Base-by-base conservation (phyloP, 2,329 filamentous ascomycete species). In the Trematosphaeria pertusa region DNA sequence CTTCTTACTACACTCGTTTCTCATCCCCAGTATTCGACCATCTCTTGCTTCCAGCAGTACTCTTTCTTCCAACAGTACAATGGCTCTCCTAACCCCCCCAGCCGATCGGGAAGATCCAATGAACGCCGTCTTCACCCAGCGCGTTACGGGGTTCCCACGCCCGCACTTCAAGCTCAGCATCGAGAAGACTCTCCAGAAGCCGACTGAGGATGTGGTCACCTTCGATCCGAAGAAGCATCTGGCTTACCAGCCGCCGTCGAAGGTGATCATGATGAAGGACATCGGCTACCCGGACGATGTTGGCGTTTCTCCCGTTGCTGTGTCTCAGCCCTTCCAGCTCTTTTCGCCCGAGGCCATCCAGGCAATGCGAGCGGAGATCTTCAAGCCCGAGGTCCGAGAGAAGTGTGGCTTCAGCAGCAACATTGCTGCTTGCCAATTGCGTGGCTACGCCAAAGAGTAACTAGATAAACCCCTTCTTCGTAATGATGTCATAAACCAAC, bases 271-370 rank as follows among this genome's bases (percentile, higher is more conserved):
- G 14, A 87, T 87, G 84, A 76, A 80, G 57, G 84, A 87, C 22
- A 73, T 87, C 40, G 83, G 81, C 2, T 80, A 81, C 31, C 62
- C 75, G 2, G 75, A 81, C 26, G 75, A 77, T 44, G 75, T 73
- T 38, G 85, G 84, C 4, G 76, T 88, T 19, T 88, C 86, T 1
- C 78, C 78, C 1, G 74, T 84, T 37, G 86, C 84, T 10, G 84
- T 86, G 40, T 86, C 84, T 0, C 81, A 87, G 47, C 84, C 85
- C 0, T 88, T 88, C 64, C 75, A 76, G 3, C 75, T 88, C 18
- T 88, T 88, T 68, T 81, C 81, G 9, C 61, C 76, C 22, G 82
- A 86, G 36, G 84, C 85, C 2, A 76, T 88, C 39, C 70, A 80
- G 59, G 77, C 80, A 40, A 87, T 88, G 78, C 77, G 86, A 43